Evolutionary conservation across 768 basidiomycete genomes (phyloP).

Genomic region (Suillus ampliporus): DNA sequence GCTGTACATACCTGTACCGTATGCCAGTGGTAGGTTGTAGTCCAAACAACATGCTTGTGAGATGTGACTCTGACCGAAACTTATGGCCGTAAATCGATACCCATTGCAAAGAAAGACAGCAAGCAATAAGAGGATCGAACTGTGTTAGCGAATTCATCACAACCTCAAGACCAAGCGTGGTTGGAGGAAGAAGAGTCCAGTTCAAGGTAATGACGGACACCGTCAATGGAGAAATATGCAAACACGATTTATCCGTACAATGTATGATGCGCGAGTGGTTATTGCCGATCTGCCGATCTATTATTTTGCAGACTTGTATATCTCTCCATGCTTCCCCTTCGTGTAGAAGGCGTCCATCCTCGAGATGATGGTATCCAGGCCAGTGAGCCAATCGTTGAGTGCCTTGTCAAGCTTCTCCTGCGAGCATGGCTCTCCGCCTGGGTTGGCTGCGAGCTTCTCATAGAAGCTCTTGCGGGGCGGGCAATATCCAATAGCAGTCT

Average conservation of each 20-base stretch:
- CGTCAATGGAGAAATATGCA: background rate
- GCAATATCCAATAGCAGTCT: constrained; percentile 69
- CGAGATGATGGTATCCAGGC: constrained; percentile 56
- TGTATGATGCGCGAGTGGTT: background rate
- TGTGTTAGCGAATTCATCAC: no score
- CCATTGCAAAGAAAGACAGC: no score
- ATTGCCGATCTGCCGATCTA: constrained; percentile 2
- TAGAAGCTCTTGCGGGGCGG: constrained; percentile 67
- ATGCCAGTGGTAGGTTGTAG: no score
- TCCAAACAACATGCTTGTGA: no score
- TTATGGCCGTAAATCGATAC: no score
- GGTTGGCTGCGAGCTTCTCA: constrained; percentile 60
- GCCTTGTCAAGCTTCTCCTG: constrained; percentile 58
- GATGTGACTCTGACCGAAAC: no score
- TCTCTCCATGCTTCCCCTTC: constrained; percentile 59
- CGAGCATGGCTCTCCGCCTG: constrained; percentile 55
- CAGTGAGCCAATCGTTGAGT: constrained; percentile 64
- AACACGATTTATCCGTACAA: background rate
- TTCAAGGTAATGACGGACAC: background rate
- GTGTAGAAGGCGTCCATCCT: constrained; percentile 59
- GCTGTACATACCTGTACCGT: no score
- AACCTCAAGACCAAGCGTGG: no score
- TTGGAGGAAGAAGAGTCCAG: background rate
- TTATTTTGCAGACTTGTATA: constrained; percentile 14
- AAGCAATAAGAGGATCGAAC: no score